Evolutionary conservation across 2,329 filamentous ascomycete species (phyloP).

Genomic region (Fusarium sp.): DNA sequence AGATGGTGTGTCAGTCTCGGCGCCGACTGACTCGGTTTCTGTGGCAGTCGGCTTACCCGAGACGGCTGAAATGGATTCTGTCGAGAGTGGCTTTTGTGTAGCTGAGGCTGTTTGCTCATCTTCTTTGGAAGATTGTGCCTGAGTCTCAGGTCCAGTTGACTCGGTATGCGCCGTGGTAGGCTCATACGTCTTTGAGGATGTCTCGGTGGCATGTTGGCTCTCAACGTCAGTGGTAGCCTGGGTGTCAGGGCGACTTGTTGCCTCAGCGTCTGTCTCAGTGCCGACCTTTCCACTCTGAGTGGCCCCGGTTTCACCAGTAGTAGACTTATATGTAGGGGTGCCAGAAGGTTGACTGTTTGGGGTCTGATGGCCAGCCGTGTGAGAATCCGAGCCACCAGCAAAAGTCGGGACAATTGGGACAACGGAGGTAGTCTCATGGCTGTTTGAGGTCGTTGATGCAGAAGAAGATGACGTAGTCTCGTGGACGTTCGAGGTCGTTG

Average conservation of each 20-base stretch:
- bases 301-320: not conserved
- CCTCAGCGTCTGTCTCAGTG: too few relatives aligned
- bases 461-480: not conserved
- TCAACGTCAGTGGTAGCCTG: not conserved
- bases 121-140: not conserved
- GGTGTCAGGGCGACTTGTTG: not conserved
- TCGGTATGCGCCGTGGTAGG: not conserved
- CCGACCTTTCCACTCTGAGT: too few relatives aligned
- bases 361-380: not conserved
- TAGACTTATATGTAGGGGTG: accelerated
- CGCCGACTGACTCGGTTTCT: too few relatives aligned
- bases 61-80: too few relatives aligned
- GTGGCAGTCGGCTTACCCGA: too few relatives aligned
- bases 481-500: not conserved
- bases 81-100: too few relatives aligned
- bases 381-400: not conserved
- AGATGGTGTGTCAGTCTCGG: accelerated
- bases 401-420: not conserved
- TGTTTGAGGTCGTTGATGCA: not conserved
- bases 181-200: too few relatives aligned
- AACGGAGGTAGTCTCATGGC: not conserved
- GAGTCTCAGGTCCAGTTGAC: not conserved
- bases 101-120: not conserved
- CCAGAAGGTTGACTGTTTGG: not conserved
- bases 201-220: not conserved